phyloP scores from a whole-genome alignment of 1,284 basidiomycete genomes.

The Fomitopsis palustris region DNA sequence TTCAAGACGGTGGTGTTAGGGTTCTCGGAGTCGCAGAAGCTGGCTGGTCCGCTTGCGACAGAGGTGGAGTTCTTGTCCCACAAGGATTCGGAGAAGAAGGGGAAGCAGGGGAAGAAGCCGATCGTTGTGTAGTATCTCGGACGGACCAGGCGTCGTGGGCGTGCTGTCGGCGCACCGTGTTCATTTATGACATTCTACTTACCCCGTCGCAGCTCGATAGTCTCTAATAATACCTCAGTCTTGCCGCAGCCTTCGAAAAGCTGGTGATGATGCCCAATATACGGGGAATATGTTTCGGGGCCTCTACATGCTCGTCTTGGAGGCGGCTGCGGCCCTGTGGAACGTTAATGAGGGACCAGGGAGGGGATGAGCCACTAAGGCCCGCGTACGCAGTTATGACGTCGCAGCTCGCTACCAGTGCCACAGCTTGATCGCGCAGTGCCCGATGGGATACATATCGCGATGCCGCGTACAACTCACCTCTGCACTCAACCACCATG shows the following conservation, averaged over 20 bases:
- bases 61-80: conserved; percentile 95
- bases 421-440: background rate
- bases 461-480: background rate
- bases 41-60: conserved; percentile 81
- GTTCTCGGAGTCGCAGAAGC: conserved; percentile 68
- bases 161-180: conserved; percentile 12
- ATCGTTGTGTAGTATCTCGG: conserved; percentile 54
- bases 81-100: conserved; percentile 95
- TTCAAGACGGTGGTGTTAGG: conserved; percentile 93
- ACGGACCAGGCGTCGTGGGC: conserved; percentile 1
- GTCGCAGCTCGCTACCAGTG: background rate
- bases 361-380: background rate
- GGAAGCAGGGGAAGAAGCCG: conserved; percentile 72
- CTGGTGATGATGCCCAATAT: background rate
- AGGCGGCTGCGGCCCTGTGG: background rate
- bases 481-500: conserved; percentile 36
- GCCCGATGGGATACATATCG: background rate
- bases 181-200: conserved; percentile 22
- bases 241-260: background rate
- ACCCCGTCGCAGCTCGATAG: background rate
- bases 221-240: background rate
- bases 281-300: too few species aligned
- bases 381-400: background rate
- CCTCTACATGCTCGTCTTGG: background rate
- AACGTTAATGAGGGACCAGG: too few species aligned